Conservation (phyloP, 352 stramenopile species). For the Phytophthora boehmeriae region DNA sequence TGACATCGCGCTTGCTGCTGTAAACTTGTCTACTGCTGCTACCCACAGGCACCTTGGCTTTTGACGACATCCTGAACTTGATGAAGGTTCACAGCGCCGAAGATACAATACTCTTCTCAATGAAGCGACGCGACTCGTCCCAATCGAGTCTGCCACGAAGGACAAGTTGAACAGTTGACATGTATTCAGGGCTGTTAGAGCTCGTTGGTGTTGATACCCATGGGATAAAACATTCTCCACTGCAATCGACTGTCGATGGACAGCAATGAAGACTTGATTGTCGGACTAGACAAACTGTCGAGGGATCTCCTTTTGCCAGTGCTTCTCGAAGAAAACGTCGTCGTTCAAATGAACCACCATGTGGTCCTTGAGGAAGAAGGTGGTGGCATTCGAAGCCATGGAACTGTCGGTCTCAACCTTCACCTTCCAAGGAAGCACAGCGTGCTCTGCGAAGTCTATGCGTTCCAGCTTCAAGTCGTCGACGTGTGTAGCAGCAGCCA, state of each 20-base stretch:
- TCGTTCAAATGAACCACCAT: slow-evolving; percentile 42
- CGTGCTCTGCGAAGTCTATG: slow-evolving; percentile 38
- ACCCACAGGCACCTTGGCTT: slow-evolving; percentile 43
- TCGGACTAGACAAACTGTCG: slow-evolving; percentile 2
- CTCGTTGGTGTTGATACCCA: not conserved
- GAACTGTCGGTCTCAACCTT: slow-evolving; percentile 50
- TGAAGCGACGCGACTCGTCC: slow-evolving; percentile 4
- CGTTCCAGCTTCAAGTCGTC: slow-evolving; percentile 27
- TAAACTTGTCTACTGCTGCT: slow-evolving; percentile 41
- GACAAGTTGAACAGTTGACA: not conserved
- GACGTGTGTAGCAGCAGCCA: slow-evolving; percentile 18
- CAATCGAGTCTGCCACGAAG: not conserved
- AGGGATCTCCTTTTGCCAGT: slow-evolving; percentile 21
- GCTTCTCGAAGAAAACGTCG: slow-evolving; percentile 44
- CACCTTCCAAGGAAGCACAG: slow-evolving; percentile 38
- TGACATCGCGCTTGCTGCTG: slow-evolving; percentile 52
- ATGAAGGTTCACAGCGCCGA: not conserved
- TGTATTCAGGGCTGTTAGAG: not conserved
- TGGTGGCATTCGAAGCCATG: slow-evolving; percentile 41
- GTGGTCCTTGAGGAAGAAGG: slow-evolving; percentile 44
- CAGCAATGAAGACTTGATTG: not conserved
- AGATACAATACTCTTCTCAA: not conserved
- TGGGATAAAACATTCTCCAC: not conserved
- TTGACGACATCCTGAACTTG: slow-evolving; percentile 49
- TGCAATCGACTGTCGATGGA: too few relatives aligned